Evolutionary conservation across 2,329 filamentous ascomycete species (phyloP), one percentile per base, ranked within the genome.

Genomic region (Nemania bipapillata): DNA sequence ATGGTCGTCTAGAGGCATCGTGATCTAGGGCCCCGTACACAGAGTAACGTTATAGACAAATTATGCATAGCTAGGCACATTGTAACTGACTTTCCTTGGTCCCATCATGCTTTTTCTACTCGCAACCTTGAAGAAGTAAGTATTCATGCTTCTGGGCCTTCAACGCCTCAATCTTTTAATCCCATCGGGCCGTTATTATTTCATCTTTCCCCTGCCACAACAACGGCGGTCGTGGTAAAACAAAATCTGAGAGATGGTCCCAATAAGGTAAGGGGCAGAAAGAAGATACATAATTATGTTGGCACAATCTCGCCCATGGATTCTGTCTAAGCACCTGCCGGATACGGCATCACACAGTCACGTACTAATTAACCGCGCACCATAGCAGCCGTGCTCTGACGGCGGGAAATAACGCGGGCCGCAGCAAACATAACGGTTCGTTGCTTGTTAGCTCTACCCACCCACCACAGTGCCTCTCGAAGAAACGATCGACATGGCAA

Each of bases 1-100:
- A 0, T 97, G 94, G 94, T 86, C 86, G 70, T 86, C 86, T 75
- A 87, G 92, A 66, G 92, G 92, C 0, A 89, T 97, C 77, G 86
- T 93, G 20, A 87, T 89, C n/a, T 77, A 74, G 65, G 65, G 26
- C 37, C 37, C 28, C 17, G 9, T 54, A 35, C 50, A 54, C 22
- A 22, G 17, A 54, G 28, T 26, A 12, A 59, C 56, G 22, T 37
- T 17, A 53, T 66, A 58, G 53, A 66, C 42, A 28, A 22, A 62
- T 7, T 57, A 20, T n/a, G 26, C 37, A 60, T 66, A 28, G n/a
- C 24, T 9, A 55, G 35, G 30, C 40, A 35, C 24, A 8, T 7
- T 37, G 15, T 5, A 47, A 24, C 22, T 11, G 40, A 28, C 42
- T 32, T 32, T 22, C 28, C 55, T 24, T 26, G 11, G n/a, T 20